Base-by-base conservation (phyloP, 352 stramenopile species). In the Discostella stelligera region DNA sequence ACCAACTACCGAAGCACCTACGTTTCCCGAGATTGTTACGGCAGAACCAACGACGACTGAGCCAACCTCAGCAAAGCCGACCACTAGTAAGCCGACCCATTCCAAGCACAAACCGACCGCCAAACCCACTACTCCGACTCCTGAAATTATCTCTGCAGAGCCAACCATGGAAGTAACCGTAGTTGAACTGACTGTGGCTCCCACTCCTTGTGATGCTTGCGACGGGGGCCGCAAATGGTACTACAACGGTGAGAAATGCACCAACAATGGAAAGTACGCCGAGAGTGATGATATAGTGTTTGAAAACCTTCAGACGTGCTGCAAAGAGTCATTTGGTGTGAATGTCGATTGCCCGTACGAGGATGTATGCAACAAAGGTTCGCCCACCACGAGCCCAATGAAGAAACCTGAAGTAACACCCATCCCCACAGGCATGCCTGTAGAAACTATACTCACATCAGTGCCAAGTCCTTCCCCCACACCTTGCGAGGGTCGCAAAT, bases 401-500 rank as follows among this genome's bases (percentile, higher is more conserved):
- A 32, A 37, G 27, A 49, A 64, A n/a, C 32, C 2, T 52, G 27
- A 69, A 18, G 21, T 23, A 25, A 60, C 62, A 14, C 27, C 44
- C 18, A 25, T 25, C 14, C 62, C 62, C 13, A 69, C 62, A 27
- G 5, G 20, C 18, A 16, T 18, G 18, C 14, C 16, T 14, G 2
- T 50, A 10, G 27, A 23, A n/a, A 60, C 58, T 16, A 53, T n/a
- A 14, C 55, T n/a, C 3, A 49, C 55, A 49, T 18, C 14, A 23
- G 25, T 25, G n/a, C 20, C 25, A 39, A 56, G 10, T 44, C n/a
- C 62, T 50, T 18, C 44, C 16, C 62, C 62, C 18, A 69, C 62
- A 14, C 25, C 63, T 16, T 71, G 63, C 11, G 63, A 71, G 49
- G 63, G 63, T 16, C 63, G 63, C 27, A 62, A 62, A 53, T 71